Evolutionary conservation across 139 green algal genomes (phyloP), one percentile per base, ranked within the genome.

Genomic region (Penium margaritaceum): DNA sequence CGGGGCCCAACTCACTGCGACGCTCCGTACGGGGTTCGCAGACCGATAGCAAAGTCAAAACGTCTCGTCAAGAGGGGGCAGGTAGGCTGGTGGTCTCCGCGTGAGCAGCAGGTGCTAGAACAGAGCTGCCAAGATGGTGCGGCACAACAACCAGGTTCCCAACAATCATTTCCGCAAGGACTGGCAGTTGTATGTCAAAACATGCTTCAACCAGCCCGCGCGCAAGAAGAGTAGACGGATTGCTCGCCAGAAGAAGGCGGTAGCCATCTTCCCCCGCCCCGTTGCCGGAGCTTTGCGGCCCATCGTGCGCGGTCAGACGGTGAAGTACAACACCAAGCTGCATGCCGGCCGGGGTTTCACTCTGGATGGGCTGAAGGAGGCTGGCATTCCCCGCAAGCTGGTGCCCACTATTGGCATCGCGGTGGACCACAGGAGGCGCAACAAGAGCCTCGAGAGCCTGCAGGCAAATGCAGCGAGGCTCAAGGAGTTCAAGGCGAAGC

Each of bases 181-280:
- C 51, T 93, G 89, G 89, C 87, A 93, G 85, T 88, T 87, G 76
- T 77, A 84, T 47, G 89, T 97, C 64, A 88, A 84, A 77, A 98
- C 94, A 32, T 98, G 94, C 93, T 97, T 98, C 87, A 95, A 98
- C 88, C 94, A 98, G 89, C 88, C 94, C 27, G 93, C 90, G 4
- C 88, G 94, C 73, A 97, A 97, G 82, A 61, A 87, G 55, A 83
- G 90, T 24, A 77, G 92, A 43, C 83, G 76, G 44, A 44, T 78
- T 54, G 75, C 89, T 5, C 91, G 93, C 41, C 85, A 84, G 44
- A 87, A 82, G 15, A 98, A 98, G 89, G 93, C 94, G 0, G 83
- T 84, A 39, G 43, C 62, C n/a, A 77, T 89, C 14, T 97, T 96
- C 87, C 94, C 94, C n/a, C 86, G 93, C 69, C 94, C 94, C 32